Evolutionary conservation across 306 rosid genomes (phyloP).

Genomic region (Hippophae rhamnoides): DNA sequence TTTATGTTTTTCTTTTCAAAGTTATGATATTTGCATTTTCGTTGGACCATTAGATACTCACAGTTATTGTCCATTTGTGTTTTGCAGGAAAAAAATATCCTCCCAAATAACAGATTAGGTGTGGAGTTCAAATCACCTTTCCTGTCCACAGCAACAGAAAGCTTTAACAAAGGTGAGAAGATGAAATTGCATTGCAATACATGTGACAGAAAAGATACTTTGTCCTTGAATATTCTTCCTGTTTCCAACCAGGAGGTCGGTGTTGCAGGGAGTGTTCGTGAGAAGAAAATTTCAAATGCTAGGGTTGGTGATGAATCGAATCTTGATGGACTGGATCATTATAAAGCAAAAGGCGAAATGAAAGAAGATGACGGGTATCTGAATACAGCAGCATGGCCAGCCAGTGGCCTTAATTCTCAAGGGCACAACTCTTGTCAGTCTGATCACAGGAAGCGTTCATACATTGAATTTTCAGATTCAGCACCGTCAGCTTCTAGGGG

Average conservation of each 20-base stretch:
- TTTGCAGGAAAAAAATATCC: conserved; percentile 45
- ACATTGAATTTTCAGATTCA: conserved; percentile 31
- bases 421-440: conserved; percentile 19
- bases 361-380: conserved; percentile 24
- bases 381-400: conserved; percentile 19
- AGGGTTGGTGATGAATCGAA: conserved; percentile 20
- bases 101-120: conserved; percentile 21
- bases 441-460: conserved; percentile 28
- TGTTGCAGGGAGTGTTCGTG: too few species aligned
- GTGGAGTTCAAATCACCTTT: conserved; percentile 23
- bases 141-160: conserved; percentile 25
- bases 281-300: too few species aligned
- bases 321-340: conserved; percentile 30
- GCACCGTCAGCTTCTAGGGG: conserved; percentile 25
- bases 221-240: conserved; percentile 23
- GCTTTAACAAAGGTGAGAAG: conserved; percentile 22
- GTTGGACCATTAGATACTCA: background rate
- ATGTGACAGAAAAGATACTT: conserved; percentile 25
- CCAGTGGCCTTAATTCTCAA: conserved; percentile 22
- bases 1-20: background rate
- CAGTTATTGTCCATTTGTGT: background rate
- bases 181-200: conserved; percentile 24
- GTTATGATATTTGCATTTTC: background rate
- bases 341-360: conserved; percentile 30
- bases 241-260: conserved; percentile 21